Evolutionary conservation across 2,329 filamentous ascomycete species (phyloP), one percentile per base, ranked within the genome.

Genomic region (Aureobasidium mangrovei): DNA sequence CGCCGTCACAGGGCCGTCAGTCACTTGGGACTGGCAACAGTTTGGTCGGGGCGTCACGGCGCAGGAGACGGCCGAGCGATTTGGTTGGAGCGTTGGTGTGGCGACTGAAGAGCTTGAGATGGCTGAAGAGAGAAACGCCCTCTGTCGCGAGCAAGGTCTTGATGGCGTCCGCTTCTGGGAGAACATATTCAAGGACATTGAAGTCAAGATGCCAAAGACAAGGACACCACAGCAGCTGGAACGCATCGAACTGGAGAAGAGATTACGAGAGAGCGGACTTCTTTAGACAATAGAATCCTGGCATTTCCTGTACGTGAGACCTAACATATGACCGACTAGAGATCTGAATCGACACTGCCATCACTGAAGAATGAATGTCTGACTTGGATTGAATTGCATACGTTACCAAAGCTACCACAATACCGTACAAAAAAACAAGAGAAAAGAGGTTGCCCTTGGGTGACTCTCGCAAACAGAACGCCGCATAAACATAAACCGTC

Each of bases 51-150:
- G 93, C 7, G 84, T 97, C 29, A 96, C 90, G 10, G 89, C 90
- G 1, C 88, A 93, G 65, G 91, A 97, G 65, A 82, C 83, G 0
- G 93, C 93, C 0, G 88, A 94, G 68, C 77, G 82, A 47, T 98
- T 98, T 70, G 88, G 91, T 4, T 98, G 93, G 93, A 97, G 93
- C 67, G 85, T 98, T 6, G 93, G 93, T 7, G 91, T 98, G 26
- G 93, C 93, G 1, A 87, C 86, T 57, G 93, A 97, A 68, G 93
- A 98, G 71, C 76, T 98, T 9, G 88, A 96, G 67, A 96, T 98
- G 91, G 91, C 91, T 0, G 93, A 98, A 69, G 91, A 97, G 67
- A 82, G 80, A 54, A 93, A 93, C 0, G 82, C 83, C 2, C 68
- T 98, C 24, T 97, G 91, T 67, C 84, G 93, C 45, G 93, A 98